These are phyloP conservation scores for Kluyveromyces sp. DNA, from an alignment of 1,139 yeast species.

Conservation along the genomic window DNA sequence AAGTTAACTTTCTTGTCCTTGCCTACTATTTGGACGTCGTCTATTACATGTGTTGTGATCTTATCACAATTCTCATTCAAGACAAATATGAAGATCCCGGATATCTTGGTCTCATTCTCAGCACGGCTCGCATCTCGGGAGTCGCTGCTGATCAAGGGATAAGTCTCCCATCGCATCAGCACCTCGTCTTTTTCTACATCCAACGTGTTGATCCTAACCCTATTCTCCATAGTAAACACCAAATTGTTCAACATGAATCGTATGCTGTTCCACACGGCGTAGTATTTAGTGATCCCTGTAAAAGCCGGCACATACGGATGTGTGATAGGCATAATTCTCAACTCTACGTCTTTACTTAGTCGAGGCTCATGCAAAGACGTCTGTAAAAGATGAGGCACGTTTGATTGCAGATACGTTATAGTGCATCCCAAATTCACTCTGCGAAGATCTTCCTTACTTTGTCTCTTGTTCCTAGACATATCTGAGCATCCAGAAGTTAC, in stretches of 20 bases:
- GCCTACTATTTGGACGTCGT: conserved; percentile 64
- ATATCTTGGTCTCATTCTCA: conserved; percentile 2
- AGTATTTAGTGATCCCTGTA: conserved; percentile 53
- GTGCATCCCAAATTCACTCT: conserved; percentile 49
- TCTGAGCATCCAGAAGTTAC: conserved; percentile 4
- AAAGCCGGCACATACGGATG: conserved; percentile 54
- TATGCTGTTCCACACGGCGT: conserved; percentile 43
- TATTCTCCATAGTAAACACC: conserved; percentile 40
- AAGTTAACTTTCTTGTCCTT: conserved; percentile 23
- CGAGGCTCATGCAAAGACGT: conserved; percentile 43
- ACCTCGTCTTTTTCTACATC: conserved; percentile 10
- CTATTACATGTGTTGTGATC: conserved; percentile 68
- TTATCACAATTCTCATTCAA: conserved; percentile 50
- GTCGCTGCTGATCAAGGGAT: not conserved
- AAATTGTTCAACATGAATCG: conserved; percentile 49
- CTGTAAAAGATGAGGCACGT: conserved; percentile 53
- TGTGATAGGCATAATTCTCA: conserved; percentile 59
- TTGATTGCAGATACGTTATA: conserved; percentile 42
- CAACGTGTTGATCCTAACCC: conserved; percentile 45
- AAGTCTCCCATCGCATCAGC: conserved; percentile 14
- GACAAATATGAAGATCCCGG: conserved; percentile 72
- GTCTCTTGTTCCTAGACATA: not conserved
- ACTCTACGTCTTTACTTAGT: conserved; percentile 46
- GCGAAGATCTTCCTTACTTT: not conserved
- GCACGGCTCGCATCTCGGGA: not conserved